Percentiles rank a stretch among this genome's conserved stretches.
Evolutionary conservation across 1,284 basidiomycete genomes (phyloP).

Genomic region (Ustilago xerochloae): DNA sequence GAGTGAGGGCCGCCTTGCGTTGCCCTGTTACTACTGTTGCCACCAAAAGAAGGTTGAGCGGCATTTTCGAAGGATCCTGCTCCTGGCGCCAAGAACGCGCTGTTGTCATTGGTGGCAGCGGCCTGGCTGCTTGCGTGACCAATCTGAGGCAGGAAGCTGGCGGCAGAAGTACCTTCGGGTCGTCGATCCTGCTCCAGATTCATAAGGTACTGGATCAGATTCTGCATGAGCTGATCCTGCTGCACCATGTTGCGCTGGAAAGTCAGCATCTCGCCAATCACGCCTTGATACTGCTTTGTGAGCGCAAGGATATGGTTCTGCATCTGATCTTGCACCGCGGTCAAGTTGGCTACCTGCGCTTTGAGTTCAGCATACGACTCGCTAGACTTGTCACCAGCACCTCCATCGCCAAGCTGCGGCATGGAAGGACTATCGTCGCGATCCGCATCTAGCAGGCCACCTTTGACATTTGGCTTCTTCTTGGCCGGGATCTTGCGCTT

Average conservation of each 20-base stretch:
- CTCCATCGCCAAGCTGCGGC: slow-evolving; percentile 18
- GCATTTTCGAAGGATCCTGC: too few relatives aligned
- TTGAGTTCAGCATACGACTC: slow-evolving; percentile 57
- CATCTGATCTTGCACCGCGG: slow-evolving; percentile 61
- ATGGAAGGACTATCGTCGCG: slow-evolving; percentile 49
- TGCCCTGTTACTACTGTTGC: not conserved
- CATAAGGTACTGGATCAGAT: slow-evolving; percentile 82
- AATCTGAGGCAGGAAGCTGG: slow-evolving; percentile 16
- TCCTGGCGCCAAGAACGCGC: slow-evolving; percentile 74
- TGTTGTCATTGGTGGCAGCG: slow-evolving; percentile 3
- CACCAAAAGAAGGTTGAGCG: not conserved
- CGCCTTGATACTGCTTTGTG: slow-evolving; percentile 80
- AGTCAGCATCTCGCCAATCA: slow-evolving; percentile 82
- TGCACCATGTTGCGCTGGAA: slow-evolving; percentile 86
- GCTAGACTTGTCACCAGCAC: slow-evolving; percentile 36
- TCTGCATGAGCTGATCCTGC: slow-evolving; percentile 85
- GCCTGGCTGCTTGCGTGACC: not conserved
- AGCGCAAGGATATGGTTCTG: slow-evolving; percentile 72
- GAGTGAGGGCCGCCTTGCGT: slow-evolving; percentile 7
- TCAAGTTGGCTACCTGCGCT: slow-evolving; percentile 54
- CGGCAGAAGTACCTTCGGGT: slow-evolving; percentile 2
- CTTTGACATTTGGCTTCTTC: slow-evolving; percentile 58
- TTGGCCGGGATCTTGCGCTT: slow-evolving; percentile 70
- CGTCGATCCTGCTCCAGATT: slow-evolving; percentile 67
- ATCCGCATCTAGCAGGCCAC: slow-evolving; percentile 62